phyloP scores from a whole-genome alignment of 306 rosid genomes.

The Castanea crenata region DNA sequence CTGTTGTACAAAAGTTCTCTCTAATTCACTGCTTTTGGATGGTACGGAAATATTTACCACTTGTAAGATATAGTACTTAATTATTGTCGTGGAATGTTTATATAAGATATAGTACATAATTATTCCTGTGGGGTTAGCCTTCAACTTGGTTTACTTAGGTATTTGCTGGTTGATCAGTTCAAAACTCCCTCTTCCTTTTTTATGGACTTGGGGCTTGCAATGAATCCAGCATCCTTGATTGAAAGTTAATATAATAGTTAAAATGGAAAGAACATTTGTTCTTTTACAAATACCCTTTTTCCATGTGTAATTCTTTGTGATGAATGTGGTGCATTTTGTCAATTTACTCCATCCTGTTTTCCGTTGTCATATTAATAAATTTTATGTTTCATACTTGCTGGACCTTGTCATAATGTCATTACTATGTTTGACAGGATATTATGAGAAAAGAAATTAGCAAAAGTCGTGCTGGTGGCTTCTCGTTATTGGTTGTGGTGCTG shows the following conservation, averaged over 20 bases:
- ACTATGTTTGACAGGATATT: constrained; percentile 28
- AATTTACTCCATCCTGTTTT: neutral
- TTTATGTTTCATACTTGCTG: neutral
- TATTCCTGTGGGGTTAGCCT: neutral
- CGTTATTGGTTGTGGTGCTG: constrained; percentile 32
- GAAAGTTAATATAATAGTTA: neutral
- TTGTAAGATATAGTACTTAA: too few species aligned
- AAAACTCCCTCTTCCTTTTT: neutral
- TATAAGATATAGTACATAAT: too few species aligned
- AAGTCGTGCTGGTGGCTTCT: constrained; percentile 28
- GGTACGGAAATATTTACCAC: too few species aligned
- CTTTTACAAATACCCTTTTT: neutral
- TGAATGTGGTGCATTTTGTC: neutral
- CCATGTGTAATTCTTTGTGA: neutral
- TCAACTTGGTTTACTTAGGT: neutral
- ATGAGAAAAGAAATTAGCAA: constrained; percentile 29
- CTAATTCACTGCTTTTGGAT: too few species aligned
- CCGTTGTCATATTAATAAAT: neutral
- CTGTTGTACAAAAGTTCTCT: too few species aligned
- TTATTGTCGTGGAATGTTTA: too few species aligned
- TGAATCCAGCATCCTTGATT: neutral
- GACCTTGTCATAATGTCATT: neutral
- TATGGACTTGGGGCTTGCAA: neutral
- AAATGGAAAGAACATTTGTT: neutral
- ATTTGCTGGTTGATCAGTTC: neutral